A percentile compares a stretch with the other conserved stretches of the same genome.
Evolutionary conservation across 2,329 filamentous ascomycete species (phyloP).

Genomic region (Aspergillus hiratsukae): DNA sequence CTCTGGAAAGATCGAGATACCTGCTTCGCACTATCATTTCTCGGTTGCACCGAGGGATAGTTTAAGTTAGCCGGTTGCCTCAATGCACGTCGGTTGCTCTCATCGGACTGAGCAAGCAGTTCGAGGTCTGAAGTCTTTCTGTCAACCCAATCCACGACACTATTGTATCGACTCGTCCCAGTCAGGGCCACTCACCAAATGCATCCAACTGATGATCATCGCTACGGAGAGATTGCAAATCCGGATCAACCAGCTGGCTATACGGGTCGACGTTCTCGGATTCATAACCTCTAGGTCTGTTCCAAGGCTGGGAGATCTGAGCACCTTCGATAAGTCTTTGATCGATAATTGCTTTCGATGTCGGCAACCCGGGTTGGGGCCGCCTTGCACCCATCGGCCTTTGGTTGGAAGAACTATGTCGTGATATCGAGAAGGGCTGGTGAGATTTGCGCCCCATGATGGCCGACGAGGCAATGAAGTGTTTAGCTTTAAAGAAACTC

Average conservation of each 20-base stretch:
- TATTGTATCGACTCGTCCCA: background rate
- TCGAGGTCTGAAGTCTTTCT: slow-evolving; percentile 29
- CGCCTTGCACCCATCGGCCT: slow-evolving; percentile 4
- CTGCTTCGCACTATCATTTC: slow-evolving; percentile 7
- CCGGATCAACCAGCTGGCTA: background rate
- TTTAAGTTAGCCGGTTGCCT: slow-evolving; percentile 1
- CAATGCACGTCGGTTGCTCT: slow-evolving; percentile 3
- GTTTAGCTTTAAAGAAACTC: background rate
- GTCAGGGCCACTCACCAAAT: slow-evolving; percentile 40
- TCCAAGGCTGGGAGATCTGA: slow-evolving; percentile 9
- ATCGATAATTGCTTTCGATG: slow-evolving; percentile 15
- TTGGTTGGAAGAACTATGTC: slow-evolving; percentile 7
- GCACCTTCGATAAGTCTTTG: slow-evolving; percentile 22
- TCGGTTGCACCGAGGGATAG: background rate
- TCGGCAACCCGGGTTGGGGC: slow-evolving; percentile 2
- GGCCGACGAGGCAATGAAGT: background rate
- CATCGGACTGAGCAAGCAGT: slow-evolving; percentile 30
- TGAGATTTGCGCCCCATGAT: slow-evolving; percentile 16
- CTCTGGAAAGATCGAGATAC: slow-evolving; percentile 28
- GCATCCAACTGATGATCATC: slow-evolving; percentile 41
- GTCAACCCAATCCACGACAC: background rate
- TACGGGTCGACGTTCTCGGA: background rate
- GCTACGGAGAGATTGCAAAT: slow-evolving; percentile 8
- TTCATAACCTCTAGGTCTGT: background rate
- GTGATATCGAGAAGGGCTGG: slow-evolving; percentile 5